Evolutionary conservation across 257 asterid species (phyloP).

Genomic region (Rauvolfia tetraphylla): DNA sequence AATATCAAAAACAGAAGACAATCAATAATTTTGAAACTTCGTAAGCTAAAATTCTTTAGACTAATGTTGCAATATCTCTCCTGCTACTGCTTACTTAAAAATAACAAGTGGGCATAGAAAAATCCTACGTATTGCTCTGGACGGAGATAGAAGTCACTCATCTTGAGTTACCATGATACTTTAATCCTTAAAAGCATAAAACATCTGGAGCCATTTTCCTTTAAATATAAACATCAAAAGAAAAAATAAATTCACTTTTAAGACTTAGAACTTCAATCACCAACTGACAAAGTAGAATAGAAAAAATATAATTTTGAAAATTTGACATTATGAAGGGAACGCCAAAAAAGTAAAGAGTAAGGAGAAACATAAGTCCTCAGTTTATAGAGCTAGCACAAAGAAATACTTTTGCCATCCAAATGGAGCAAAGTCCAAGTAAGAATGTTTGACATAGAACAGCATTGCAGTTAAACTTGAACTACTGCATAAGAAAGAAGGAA

Average conservation of each 20-base stretch:
- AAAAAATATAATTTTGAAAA: too few relatives aligned
- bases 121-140: not conserved
- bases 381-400: too few relatives aligned
- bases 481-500: not conserved
- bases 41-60: not conserved
- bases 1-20: not conserved
- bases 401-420: slow-evolving; percentile 1
- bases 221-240: not conserved
- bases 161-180: not conserved
- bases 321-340: not conserved
- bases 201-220: not conserved
- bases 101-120: not conserved
- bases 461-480: not conserved
- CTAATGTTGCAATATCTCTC: not conserved
- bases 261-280: not conserved
- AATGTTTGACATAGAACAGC: not conserved
- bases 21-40: not conserved
- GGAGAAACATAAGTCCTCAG: not conserved
- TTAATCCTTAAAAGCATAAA: not conserved
- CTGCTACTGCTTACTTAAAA: not conserved
- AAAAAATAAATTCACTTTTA: not conserved
- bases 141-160: not conserved
- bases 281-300: not conserved
- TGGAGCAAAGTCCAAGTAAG: not conserved
- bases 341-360: not conserved